These are phyloP conservation scores for Sporothrix pseudoabietina DNA, from an alignment of 2,329 filamentous ascomycete genomes.

Conservation along the genomic window DNA sequence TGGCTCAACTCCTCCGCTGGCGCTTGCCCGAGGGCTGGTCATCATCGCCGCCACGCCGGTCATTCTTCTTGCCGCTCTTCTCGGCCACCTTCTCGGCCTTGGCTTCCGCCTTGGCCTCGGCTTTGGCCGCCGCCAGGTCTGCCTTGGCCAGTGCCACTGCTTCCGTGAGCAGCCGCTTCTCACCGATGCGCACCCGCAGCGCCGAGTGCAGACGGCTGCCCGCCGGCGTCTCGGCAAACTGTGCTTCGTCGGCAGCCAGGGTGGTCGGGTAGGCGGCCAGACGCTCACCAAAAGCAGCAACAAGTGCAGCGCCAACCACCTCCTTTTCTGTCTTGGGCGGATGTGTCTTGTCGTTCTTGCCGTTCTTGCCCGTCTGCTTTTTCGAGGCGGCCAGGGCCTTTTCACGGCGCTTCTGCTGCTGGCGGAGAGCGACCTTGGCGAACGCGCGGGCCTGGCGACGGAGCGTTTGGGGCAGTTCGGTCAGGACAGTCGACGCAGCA, in stretches of 20 bases:
- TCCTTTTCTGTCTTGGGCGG: slow-evolving; percentile 35
- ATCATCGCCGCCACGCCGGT: slow-evolving; percentile 6
- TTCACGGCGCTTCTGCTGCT: slow-evolving; percentile 30
- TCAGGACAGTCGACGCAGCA: slow-evolving; percentile 39
- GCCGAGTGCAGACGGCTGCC: slow-evolving; percentile 38
- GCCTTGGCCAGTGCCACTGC: slow-evolving; percentile 34
- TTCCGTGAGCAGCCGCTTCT: slow-evolving; percentile 42
- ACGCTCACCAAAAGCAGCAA: slow-evolving; percentile 38
- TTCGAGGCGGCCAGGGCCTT: slow-evolving; percentile 24
- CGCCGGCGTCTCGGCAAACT: slow-evolving; percentile 1
- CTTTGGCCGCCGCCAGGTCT: slow-evolving; percentile 32
- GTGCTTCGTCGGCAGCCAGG: slow-evolving; percentile 39
- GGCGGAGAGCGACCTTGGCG: slow-evolving; percentile 53
- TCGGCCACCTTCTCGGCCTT: slow-evolving; percentile 31
- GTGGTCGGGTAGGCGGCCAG: slow-evolving; percentile 39
- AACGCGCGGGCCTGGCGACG: slow-evolving; percentile 54
- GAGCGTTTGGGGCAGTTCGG: slow-evolving; percentile 54
- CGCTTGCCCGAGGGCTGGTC: slow-evolving; percentile 28
- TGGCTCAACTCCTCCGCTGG: slow-evolving; percentile 24
- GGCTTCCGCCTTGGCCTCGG: slow-evolving; percentile 31
- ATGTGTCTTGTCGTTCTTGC: slow-evolving; percentile 25
- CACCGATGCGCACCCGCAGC: slow-evolving; percentile 43
- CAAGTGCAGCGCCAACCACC: slow-evolving; percentile 47
- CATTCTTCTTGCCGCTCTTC: slow-evolving; percentile 21
- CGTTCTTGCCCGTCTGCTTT: slow-evolving; percentile 39